These are phyloP conservation scores for Mycena sp. DNA, from an alignment of 1,284 basidiomycete genomes.

Conservation along the genomic window DNA sequence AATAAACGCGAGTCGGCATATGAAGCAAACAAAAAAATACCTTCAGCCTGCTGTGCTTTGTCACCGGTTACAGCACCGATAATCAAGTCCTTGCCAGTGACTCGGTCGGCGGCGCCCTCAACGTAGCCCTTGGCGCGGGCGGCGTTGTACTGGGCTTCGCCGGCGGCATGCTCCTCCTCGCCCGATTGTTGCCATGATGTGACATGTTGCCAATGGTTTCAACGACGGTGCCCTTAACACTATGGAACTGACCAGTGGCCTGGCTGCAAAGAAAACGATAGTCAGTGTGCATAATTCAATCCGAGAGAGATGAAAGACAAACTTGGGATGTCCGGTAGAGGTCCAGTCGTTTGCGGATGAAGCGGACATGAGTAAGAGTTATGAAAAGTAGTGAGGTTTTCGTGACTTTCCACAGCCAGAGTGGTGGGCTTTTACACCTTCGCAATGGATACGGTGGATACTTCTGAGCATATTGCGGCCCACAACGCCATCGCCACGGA, in stretches of 20 bases:
- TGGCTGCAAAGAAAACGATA: conserved; percentile 38
- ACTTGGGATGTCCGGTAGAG: conserved; percentile 16
- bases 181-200: conserved; percentile 62
- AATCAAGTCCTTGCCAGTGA: conserved; percentile 62
- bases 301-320: neutral
- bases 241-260: conserved; percentile 65
- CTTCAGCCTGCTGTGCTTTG: conserved; percentile 62
- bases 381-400: neutral
- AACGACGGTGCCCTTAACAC: conserved; percentile 64
- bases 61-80: conserved; percentile 70
- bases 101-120: conserved; percentile 64
- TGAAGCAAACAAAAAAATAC: conserved; percentile 36
- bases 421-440: too few relatives aligned
- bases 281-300: neutral
- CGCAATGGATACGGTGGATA: too few relatives aligned
- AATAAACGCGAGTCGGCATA: neutral
- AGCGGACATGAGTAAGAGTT: conserved; percentile 10
- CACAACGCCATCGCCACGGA: too few relatives aligned
- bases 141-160: conserved; percentile 65
- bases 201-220: conserved; percentile 65
- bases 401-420: too few relatives aligned
- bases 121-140: conserved; percentile 58
- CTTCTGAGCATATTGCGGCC: too few relatives aligned
- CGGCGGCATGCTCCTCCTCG: conserved; percentile 46
- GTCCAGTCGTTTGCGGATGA: conserved; percentile 12